Evolutionary conservation across 306 rosid species (phyloP).

Genomic region (Ammopiptanthus mongolicus): DNA sequence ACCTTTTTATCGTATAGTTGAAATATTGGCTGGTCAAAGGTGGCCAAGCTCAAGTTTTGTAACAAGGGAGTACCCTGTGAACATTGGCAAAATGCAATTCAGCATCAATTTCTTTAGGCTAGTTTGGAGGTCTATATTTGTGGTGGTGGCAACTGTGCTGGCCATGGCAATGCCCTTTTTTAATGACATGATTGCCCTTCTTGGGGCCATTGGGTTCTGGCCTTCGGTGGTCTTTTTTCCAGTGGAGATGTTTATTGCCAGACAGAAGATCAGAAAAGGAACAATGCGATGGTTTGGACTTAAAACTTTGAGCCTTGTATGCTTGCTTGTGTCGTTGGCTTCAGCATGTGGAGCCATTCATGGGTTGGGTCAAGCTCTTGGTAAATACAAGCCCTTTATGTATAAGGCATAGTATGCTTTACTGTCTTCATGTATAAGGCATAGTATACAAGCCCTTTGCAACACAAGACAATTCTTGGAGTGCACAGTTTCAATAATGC

Average conservation of each 20-base stretch:
- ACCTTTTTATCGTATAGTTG: constrained; percentile 41
- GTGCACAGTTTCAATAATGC: too few species aligned
- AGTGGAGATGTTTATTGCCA: constrained; percentile 51
- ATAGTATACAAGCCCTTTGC: too few species aligned
- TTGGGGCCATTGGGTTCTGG: constrained; percentile 61
- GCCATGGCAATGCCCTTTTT: constrained; percentile 59
- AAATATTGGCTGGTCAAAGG: constrained; percentile 25
- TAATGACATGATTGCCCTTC: constrained; percentile 47
- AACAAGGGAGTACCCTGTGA: constrained; percentile 20
- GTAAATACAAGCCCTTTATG: constrained; percentile 36
- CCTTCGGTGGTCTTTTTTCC: constrained; percentile 56
- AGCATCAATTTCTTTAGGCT: constrained; percentile 41
- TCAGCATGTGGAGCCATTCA: constrained; percentile 44
- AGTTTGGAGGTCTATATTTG: constrained; percentile 50
- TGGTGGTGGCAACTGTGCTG: constrained; percentile 17
- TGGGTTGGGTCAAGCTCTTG: constrained; percentile 35
- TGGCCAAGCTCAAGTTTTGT: constrained; percentile 50
- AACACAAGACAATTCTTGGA: too few species aligned
- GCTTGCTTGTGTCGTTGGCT: constrained; percentile 41
- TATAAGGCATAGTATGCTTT: constrained; percentile 22
- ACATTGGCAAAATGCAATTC: constrained; percentile 13
- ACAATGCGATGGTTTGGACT: constrained; percentile 42
- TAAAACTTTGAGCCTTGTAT: constrained; percentile 31
- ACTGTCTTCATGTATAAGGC: too few species aligned
- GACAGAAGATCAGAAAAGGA: constrained; percentile 29